phyloP scores from a whole-genome alignment of 2,329 filamentous ascomycete genomes.

The Verticillium isaacii region DNA sequence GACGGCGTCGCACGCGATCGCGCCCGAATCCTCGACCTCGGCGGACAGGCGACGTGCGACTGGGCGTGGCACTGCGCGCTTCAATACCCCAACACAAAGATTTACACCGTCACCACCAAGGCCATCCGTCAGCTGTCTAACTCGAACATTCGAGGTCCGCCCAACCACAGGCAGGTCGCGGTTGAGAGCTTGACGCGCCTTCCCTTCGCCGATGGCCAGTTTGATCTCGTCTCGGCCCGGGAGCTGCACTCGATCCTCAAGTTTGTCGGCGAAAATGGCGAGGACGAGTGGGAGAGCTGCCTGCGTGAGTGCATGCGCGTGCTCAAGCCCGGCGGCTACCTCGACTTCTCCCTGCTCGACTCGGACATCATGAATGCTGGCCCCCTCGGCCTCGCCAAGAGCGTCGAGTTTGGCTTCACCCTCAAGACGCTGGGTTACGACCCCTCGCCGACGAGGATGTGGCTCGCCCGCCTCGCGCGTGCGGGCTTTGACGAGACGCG shows the following conservation, averaged over 20 bases:
- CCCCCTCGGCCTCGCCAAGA: conserved; percentile 72
- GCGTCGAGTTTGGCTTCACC: conserved; percentile 87
- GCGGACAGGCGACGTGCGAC: conserved; percentile 78
- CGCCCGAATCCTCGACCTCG: conserved; percentile 76
- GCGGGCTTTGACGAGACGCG: conserved; percentile 77
- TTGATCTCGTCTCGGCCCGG: conserved; percentile 87
- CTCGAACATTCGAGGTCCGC: conserved; percentile 72
- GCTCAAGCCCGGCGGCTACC: conserved; percentile 85
- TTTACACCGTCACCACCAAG: conserved; percentile 83
- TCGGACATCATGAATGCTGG: conserved; percentile 85
- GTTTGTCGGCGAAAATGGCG: conserved; percentile 58
- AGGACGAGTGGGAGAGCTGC: conserved; percentile 85
- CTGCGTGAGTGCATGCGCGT: conserved; percentile 84
- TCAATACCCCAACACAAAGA: conserved; percentile 77
- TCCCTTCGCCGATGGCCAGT: conserved; percentile 80
- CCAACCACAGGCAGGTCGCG: conserved; percentile 80
- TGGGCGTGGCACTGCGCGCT: conserved; percentile 95
- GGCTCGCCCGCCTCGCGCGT: conserved; percentile 67
- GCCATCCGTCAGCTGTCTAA: conserved; percentile 65
- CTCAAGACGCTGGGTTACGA: conserved; percentile 90
- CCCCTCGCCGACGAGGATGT: conserved; percentile 74
- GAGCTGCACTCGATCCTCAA: conserved; percentile 83
- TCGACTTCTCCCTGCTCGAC: conserved; percentile 89
- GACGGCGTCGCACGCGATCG: conserved; percentile 44
- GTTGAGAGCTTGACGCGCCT: conserved; percentile 74